Conservation (phyloP, 177 flowering plant species). For the Tripterygium wilfordii region DNA sequence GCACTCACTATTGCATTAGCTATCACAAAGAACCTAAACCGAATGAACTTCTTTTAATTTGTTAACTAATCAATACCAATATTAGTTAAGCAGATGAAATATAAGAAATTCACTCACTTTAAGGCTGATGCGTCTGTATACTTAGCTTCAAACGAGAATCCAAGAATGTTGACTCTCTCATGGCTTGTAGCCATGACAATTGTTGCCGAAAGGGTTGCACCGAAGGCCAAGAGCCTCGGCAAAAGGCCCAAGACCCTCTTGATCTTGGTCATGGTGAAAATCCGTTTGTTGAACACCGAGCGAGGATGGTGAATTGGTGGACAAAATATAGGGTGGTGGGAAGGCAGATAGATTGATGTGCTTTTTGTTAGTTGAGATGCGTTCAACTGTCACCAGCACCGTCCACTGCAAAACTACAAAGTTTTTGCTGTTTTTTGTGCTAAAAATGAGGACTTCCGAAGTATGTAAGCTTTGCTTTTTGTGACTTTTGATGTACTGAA, state of each 20-base stretch:
- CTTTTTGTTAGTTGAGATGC: too few relatives aligned
- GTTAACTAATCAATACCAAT: too few relatives aligned
- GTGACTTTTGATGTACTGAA: too few relatives aligned
- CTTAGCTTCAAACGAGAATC: slow-evolving; percentile 25
- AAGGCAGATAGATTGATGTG: too few relatives aligned
- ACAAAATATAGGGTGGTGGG: background rate
- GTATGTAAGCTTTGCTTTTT: too few relatives aligned
- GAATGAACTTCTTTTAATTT: background rate
- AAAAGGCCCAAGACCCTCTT: slow-evolving; percentile 14
- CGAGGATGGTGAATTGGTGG: too few relatives aligned
- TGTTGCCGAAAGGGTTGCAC: slow-evolving; percentile 26
- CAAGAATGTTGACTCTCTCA: slow-evolving; percentile 14
- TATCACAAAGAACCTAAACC: slow-evolving; percentile 34
- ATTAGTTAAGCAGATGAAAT: too few relatives aligned
- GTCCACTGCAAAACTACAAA: too few relatives aligned
- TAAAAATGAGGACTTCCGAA: too few relatives aligned
- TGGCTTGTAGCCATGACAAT: slow-evolving; percentile 39
- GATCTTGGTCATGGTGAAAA: slow-evolving; percentile 14
- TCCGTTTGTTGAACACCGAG: too few relatives aligned
- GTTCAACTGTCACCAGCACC: too few relatives aligned
- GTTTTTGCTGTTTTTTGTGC: too few relatives aligned
- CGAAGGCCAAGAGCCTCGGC: slow-evolving; percentile 28
- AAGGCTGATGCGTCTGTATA: slow-evolving; percentile 32
- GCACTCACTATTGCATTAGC: slow-evolving; percentile 25
- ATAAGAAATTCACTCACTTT: slow-evolving; percentile 29